Evolutionary conservation across 805 yeast species (phyloP).

Genomic region (Pichia manshurica): DNA sequence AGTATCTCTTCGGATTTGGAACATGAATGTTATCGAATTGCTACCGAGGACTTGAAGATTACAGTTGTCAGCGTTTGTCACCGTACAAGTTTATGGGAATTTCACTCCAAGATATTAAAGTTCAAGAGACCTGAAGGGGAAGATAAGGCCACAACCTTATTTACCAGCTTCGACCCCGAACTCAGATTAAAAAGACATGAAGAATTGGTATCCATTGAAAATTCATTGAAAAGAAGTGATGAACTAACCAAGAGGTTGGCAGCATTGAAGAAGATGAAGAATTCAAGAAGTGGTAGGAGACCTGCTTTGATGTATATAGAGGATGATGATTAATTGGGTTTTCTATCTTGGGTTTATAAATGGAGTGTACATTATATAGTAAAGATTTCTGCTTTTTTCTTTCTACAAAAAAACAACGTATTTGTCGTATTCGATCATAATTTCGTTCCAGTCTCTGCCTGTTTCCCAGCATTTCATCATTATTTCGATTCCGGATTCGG

Average conservation of each 20-base stretch:
- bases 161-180: constrained; percentile 62
- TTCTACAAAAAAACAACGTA: constrained; percentile 40
- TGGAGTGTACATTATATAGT: too few species aligned
- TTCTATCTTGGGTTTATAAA: too few species aligned
- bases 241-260: constrained; percentile 58
- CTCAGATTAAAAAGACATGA: constrained; percentile 70
- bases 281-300: constrained; percentile 11
- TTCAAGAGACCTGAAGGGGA: constrained; percentile 34
- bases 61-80: constrained; percentile 89
- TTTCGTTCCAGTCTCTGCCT: constrained; percentile 46
- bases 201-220: constrained; percentile 67
- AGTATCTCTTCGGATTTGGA: constrained; percentile 91
- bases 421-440: constrained; percentile 37
- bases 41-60: constrained; percentile 64
- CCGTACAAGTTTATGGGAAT: constrained; percentile 87
- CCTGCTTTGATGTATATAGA: constrained; percentile 22
- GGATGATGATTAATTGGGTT: constrained; percentile 14
- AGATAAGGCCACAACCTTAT: constrained; percentile 23
- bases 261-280: constrained; percentile 41
- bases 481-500: constrained; percentile 30
- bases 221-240: constrained; percentile 64
- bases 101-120: constrained; percentile 75
- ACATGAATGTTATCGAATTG: constrained; percentile 79
- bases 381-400: too few species aligned
- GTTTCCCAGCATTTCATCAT: constrained; percentile 51